Evolutionary conservation across 2,329 filamentous ascomycete species (phyloP).

Genomic region (Talaromyces sp.): DNA sequence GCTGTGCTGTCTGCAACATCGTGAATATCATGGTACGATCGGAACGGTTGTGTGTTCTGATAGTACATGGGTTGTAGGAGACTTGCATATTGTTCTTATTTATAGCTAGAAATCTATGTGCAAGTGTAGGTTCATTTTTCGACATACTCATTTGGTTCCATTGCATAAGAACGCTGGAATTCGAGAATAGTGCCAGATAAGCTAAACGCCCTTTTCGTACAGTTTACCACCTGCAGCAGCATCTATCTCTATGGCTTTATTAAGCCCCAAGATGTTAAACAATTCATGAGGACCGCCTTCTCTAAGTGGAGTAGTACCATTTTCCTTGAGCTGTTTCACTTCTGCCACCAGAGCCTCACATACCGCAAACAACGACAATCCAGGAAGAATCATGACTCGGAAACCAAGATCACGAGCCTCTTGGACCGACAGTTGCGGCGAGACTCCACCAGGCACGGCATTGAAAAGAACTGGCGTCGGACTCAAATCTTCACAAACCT

Average conservation of each 20-base stretch:
- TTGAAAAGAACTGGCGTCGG: conserved; percentile 34
- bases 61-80: neutral
- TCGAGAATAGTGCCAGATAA: neutral
- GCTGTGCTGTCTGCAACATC: conserved; percentile 1
- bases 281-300: conserved; percentile 24
- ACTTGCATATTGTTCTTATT: neutral
- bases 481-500: conserved; percentile 26
- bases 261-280: conserved; percentile 32
- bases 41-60: neutral
- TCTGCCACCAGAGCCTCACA: conserved; percentile 25
- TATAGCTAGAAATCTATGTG: neutral
- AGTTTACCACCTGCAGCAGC: conserved; percentile 26
- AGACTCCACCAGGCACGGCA: conserved; percentile 32
- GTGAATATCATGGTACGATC: neutral
- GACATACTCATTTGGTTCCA: neutral
- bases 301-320: conserved; percentile 21
- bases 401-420: conserved; percentile 34
- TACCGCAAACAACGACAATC: conserved; percentile 27
- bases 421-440: conserved; percentile 28
- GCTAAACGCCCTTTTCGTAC: conserved; percentile 18
- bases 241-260: conserved; percentile 30
- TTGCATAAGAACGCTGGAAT: neutral
- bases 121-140: neutral
- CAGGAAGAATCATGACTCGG: conserved; percentile 33
- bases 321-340: conserved; percentile 26